These are phyloP conservation scores for Lachnellula cervina DNA, from an alignment of 2,329 filamentous ascomycete species.

Conservation along the genomic window DNA sequence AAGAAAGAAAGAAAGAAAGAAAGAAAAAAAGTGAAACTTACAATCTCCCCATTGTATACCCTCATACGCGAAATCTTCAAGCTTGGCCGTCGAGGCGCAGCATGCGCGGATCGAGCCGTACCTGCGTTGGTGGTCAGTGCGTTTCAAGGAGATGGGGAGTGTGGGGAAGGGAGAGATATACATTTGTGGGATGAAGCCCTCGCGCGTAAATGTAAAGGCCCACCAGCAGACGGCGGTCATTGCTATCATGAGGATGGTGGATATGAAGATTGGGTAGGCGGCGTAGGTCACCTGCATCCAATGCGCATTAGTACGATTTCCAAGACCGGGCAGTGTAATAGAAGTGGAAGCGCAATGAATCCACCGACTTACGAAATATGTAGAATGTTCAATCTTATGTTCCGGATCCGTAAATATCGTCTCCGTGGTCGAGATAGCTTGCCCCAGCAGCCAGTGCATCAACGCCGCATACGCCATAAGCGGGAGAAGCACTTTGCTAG, in stretches of 20 bases:
- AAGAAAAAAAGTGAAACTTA: conserved; percentile 3
- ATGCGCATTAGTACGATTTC: background rate
- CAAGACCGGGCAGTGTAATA: background rate
- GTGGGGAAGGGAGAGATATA: background rate
- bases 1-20: too few relatives aligned
- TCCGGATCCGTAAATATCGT: conserved; percentile 15
- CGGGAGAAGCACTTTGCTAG: conserved; percentile 11
- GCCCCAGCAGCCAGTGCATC: conserved; percentile 22
- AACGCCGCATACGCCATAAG: conserved; percentile 17
- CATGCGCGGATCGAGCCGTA: conserved; percentile 15
- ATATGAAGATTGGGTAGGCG: conserved; percentile 17
- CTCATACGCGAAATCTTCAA: conserved; percentile 10
- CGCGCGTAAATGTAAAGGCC: conserved; percentile 18
- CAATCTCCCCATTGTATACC: conserved; percentile 20
- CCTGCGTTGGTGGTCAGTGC: background rate
- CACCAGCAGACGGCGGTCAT: conserved; percentile 20
- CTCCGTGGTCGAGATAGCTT: conserved; percentile 16
- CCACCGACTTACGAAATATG: conserved; percentile 9
- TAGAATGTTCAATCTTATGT: conserved; percentile 13
- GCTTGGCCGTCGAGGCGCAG: conserved; percentile 18
- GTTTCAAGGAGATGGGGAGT: background rate
- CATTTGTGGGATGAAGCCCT: conserved; percentile 22
- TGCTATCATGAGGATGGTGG: conserved; percentile 16
- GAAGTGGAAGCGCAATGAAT: background rate
- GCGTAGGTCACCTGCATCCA: conserved; percentile 15